A percentile compares a stretch with the other conserved stretches of the same genome.
Evolutionary conservation across 805 yeast species (phyloP).

Genomic region (Spathaspora passalidarum): DNA sequence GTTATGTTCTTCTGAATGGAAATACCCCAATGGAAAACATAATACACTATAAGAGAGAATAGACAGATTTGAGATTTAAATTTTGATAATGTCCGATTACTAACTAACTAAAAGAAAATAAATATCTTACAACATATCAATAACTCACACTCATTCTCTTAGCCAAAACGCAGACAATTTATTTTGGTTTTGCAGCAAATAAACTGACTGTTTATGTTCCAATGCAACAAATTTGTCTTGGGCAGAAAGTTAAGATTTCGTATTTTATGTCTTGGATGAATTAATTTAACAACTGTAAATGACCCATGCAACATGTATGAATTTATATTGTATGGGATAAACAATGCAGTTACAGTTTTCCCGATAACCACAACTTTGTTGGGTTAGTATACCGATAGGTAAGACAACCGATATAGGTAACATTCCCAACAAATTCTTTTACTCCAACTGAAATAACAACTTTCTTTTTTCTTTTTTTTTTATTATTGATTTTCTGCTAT

Average conservation of each 20-base stretch:
- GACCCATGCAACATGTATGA: background rate
- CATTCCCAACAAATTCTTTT: background rate
- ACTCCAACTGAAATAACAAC: no score
- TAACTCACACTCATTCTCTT: no score
- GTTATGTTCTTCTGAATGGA: background rate
- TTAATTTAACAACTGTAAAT: background rate
- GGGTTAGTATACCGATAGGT: no score
- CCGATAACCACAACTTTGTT: no score
- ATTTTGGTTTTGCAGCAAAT: no score
- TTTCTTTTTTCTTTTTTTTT: background rate
- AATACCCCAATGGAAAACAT: background rate
- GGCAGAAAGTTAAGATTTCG: background rate
- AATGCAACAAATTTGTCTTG: background rate
- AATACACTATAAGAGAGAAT: background rate
- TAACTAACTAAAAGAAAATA: no score
- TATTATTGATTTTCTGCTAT: no score
- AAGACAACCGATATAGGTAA: background rate
- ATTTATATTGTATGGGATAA: no score
- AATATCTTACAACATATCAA: no score
- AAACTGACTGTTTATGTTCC: no score
- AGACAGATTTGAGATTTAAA: background rate
- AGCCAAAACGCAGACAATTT: no score
- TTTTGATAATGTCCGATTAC: background rate
- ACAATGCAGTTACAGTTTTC: no score
- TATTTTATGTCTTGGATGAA: background rate